Conservation (phyloP, 116 monocot genomes). For the Papilionanthe hybrid region DNA sequence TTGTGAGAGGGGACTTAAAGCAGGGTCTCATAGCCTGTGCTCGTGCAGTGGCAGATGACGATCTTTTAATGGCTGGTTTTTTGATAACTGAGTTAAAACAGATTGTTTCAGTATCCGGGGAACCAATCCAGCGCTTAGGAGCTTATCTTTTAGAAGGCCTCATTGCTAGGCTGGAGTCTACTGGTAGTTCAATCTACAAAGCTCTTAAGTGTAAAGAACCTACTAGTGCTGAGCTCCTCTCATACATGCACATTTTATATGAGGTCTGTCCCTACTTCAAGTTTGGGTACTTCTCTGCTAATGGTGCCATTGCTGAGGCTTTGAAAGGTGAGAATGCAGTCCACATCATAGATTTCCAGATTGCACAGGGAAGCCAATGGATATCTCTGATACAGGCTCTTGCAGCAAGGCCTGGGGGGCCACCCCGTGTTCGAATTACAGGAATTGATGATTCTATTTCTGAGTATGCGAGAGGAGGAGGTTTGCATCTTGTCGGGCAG, state of each 20-base stretch:
- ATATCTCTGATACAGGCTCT: constrained; percentile 37
- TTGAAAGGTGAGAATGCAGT: constrained; percentile 32
- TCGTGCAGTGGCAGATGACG: constrained; percentile 26
- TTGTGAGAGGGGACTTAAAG: constrained; percentile 30
- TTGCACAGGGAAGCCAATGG: constrained; percentile 42
- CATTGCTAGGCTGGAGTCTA: constrained; percentile 22
- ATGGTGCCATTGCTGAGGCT: constrained; percentile 44
- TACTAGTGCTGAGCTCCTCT: constrained; percentile 31
- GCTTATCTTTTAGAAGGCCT: constrained; percentile 46
- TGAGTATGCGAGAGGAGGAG: constrained; percentile 35
- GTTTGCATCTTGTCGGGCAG: constrained; percentile 31
- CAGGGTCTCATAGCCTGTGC: constrained; percentile 29
- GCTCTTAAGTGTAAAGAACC: constrained; percentile 42
- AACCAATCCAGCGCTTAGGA: constrained; percentile 30
- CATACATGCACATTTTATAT: constrained; percentile 41
- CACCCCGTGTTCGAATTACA: constrained; percentile 29
- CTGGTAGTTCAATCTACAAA: constrained; percentile 43
- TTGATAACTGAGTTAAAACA: constrained; percentile 27
- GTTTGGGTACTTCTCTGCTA: constrained; percentile 43
- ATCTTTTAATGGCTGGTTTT: constrained; percentile 5
- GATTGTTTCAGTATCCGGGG: constrained; percentile 44
- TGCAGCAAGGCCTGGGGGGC: constrained; percentile 34
- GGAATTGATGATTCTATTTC: constrained; percentile 37
- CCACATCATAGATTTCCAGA: constrained; percentile 50
- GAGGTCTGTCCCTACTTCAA: constrained; percentile 47